Percentiles rank a stretch among this genome's conserved stretches.
Conservation (phyloP, 768 basidiomycete genomes). For the Tephrocybe sp. region DNA sequence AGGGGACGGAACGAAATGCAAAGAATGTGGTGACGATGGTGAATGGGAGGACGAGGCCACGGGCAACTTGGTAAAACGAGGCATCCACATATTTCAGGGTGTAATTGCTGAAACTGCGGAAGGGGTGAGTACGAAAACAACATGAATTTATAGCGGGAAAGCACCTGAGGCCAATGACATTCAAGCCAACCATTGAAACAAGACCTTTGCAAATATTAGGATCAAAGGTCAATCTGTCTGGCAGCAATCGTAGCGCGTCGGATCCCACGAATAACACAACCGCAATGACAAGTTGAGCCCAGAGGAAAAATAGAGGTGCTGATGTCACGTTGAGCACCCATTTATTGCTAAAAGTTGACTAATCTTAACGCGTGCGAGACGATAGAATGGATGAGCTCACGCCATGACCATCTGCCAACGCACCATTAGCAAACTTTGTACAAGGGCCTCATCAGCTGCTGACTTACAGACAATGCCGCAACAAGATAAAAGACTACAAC, state of each 20-base stretch:
- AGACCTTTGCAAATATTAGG: slow-evolving; percentile 67
- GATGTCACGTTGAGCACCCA: slow-evolving; percentile 80
- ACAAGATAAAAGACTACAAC: slow-evolving; percentile 86
- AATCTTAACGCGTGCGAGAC: slow-evolving; percentile 1
- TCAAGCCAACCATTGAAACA: slow-evolving; percentile 70
- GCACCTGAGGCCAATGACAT: slow-evolving; percentile 81
- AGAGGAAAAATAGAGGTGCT: slow-evolving; percentile 84
- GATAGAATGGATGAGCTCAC: slow-evolving; percentile 33
- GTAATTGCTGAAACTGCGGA: slow-evolving; percentile 77
- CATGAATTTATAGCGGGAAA: slow-evolving; percentile 4
- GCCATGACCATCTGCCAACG: slow-evolving; percentile 82
- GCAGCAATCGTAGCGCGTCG: slow-evolving; percentile 60
- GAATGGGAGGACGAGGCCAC: slow-evolving; percentile 90
- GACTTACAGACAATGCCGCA: slow-evolving; percentile 81
- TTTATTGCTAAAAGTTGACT: slow-evolving; percentile 61
- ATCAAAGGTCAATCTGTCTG: slow-evolving; percentile 65
- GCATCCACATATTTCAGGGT: slow-evolving; percentile 93
- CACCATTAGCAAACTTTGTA: background rate
- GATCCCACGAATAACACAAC: slow-evolving; percentile 69
- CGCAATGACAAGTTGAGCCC: slow-evolving; percentile 77
- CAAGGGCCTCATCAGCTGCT: background rate
- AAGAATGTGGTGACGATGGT: slow-evolving; percentile 87
- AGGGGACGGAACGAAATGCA: slow-evolving; percentile 74
- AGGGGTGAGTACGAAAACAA: background rate
- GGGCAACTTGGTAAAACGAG: slow-evolving; percentile 94